These are phyloP conservation scores for Rhizopus delemar DNA, from an alignment of 371 early-diverging fungal genomes.

Conservation along the genomic window DNA sequence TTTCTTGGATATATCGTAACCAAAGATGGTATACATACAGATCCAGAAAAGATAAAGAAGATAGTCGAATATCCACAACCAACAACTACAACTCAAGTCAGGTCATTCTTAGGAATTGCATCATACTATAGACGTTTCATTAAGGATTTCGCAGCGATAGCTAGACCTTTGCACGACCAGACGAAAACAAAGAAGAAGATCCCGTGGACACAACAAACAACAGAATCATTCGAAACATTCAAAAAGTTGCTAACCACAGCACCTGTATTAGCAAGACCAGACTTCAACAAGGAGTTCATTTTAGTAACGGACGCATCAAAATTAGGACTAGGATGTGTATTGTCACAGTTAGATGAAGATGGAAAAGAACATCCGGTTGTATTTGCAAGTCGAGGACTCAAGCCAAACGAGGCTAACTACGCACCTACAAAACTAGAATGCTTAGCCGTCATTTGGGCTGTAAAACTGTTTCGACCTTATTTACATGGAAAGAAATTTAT, in stretches of 20 bases:
- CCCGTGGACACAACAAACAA: not conserved
- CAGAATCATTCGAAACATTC: constrained; percentile 4
- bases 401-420: constrained; percentile 4
- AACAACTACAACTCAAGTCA: not conserved
- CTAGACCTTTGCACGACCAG: constrained; percentile 3
- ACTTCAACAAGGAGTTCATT: constrained; percentile 1
- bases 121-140: constrained; percentile 7
- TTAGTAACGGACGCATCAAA: constrained; percentile 2
- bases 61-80: not conserved
- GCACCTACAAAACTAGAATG: constrained; percentile 4
- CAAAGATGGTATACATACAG: not conserved
- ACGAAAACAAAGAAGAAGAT: not conserved
- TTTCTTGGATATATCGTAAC: constrained; percentile 11
- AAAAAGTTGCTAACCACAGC: not conserved
- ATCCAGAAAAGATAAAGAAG: constrained; percentile 5
- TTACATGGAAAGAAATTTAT: not conserved
- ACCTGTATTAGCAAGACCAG: not conserved
- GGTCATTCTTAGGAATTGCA: constrained; percentile 1
- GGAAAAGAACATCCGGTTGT: not conserved
- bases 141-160: constrained; percentile 1
- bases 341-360: not conserved
- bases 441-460: constrained; percentile 2
- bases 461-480: not conserved
- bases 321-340: constrained; percentile 2
- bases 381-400: constrained; percentile 3